Conservation (phyloP, 202 grass and related monocot genomes). For the Setaria viridis region DNA sequence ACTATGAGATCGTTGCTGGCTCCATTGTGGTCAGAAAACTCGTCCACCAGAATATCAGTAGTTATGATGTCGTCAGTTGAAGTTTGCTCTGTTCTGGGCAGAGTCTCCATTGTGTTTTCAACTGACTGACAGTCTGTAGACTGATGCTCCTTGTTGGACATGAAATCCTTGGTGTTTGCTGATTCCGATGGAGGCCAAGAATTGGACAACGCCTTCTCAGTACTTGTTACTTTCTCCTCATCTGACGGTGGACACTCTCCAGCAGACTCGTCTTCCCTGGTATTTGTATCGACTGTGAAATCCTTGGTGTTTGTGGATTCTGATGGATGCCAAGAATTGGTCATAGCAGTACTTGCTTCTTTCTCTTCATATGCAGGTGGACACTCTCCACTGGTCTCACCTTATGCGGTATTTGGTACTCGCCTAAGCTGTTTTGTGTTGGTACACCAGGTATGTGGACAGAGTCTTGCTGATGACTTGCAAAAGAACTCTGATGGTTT, state of each 20-base stretch:
- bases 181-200: background rate
- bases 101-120: background rate
- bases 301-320: slow-evolving; percentile 1
- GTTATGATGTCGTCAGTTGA: background rate
- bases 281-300: background rate
- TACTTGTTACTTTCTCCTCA: background rate
- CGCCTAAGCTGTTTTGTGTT: background rate
- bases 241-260: background rate
- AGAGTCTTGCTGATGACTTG: background rate
- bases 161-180: background rate
- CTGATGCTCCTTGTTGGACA: background rate
- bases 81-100: background rate
- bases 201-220: background rate
- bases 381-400: background rate
- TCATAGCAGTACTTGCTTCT: background rate
- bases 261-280: background rate
- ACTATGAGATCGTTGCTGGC: background rate
- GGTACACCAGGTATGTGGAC: background rate
- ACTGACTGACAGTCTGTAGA: background rate
- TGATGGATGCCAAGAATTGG: background rate
- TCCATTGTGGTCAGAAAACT: background rate
- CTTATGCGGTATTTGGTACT: background rate
- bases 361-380: too few species aligned
- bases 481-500: background rate
- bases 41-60: background rate